These are phyloP conservation scores for Saturnispora sanitii DNA, from an alignment of 805 yeast species.

Conservation along the genomic window DNA sequence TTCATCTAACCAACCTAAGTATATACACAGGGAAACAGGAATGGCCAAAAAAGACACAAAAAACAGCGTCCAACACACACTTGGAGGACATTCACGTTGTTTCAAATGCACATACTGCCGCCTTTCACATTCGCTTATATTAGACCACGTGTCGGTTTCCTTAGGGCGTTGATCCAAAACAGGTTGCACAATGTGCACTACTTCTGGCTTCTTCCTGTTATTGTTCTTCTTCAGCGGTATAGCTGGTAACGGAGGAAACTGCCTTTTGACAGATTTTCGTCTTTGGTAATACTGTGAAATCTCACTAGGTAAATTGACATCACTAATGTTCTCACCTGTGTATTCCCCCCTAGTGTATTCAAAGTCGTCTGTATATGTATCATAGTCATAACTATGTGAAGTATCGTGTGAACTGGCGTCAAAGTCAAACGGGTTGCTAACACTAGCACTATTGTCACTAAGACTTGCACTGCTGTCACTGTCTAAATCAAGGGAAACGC, in stretches of 20 bases:
- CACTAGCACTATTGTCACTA: neutral
- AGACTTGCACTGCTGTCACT: neutral
- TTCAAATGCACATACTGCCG: conserved; percentile 4
- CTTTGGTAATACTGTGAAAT: neutral
- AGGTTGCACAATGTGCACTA: neutral
- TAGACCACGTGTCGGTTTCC: too few species aligned
- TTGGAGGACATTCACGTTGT: neutral
- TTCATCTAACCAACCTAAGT: conserved; percentile 6
- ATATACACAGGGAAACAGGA: conserved; percentile 3
- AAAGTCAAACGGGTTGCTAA: too few species aligned
- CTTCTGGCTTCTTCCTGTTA: neutral
- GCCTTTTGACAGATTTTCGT: neutral
- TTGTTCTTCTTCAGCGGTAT: neutral
- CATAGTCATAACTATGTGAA: neutral
- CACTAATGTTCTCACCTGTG: neutral
- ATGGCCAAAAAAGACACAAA: conserved; percentile 2
- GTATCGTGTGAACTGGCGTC: neutral
- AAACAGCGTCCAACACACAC: neutral
- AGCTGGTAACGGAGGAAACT: conserved; percentile 5
- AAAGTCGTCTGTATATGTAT: neutral
- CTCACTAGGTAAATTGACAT: neutral
- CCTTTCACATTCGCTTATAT: neutral
- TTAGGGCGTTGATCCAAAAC: too few species aligned
- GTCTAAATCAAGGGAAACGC: neutral
- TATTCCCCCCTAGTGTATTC: neutral